Percentiles rank a stretch among this genome's conserved stretches.
Conservation (phyloP, 2,329 filamentous ascomycete species). For the Helminthosporium solani region DNA sequence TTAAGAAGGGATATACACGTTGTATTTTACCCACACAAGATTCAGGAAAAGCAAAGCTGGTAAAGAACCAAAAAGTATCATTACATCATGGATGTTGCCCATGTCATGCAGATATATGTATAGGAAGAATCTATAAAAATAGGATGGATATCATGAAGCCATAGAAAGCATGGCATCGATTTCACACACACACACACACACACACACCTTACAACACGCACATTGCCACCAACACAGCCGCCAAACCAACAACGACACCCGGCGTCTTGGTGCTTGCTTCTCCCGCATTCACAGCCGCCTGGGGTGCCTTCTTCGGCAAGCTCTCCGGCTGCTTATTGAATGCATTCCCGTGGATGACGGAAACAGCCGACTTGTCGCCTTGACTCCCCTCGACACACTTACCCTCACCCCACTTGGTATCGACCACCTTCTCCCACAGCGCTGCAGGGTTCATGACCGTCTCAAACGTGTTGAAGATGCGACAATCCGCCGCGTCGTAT, state of each 20-base stretch:
- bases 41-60: too few species aligned
- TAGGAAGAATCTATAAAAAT: too few species aligned
- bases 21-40: too few species aligned
- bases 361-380: conserved; percentile 15
- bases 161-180: too few species aligned
- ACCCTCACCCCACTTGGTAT: conserved; percentile 21
- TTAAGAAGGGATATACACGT: too few species aligned
- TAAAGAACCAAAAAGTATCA: too few species aligned
- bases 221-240: not conserved
- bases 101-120: too few species aligned
- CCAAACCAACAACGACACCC: conserved; percentile 2
- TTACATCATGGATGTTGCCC: too few species aligned
- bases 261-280: not conserved
- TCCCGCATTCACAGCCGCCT: conserved; percentile 1
- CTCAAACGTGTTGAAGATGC: conserved; percentile 57
- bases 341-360: conserved; percentile 7
- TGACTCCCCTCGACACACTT: conserved; percentile 18
- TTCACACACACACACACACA: too few species aligned
- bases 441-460: conserved; percentile 51
- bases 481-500: conserved; percentile 60
- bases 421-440: conserved; percentile 48
- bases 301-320: not conserved
- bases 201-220: too few species aligned
- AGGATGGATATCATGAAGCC: too few species aligned
- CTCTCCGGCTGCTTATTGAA: conserved; percentile 7